phyloP scores from a whole-genome alignment of 83 land plant species.

The Thuja plicata region DNA sequence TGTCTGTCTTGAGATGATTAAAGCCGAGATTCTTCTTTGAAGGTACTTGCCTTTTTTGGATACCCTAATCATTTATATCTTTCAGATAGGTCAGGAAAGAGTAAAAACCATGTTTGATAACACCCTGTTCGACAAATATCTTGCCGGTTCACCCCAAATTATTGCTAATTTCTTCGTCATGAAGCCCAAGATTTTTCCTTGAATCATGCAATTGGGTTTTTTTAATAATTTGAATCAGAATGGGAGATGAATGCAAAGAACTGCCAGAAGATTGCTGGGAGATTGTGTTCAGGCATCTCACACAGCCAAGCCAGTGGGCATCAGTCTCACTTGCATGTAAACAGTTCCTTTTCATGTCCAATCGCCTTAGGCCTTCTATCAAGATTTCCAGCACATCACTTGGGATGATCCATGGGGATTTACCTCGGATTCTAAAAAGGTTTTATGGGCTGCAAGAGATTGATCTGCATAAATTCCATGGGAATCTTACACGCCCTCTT shows the following conservation, averaged over 20 bases:
- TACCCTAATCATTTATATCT: no score
- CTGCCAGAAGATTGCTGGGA: constrained; percentile 30
- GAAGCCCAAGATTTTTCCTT: background rate
- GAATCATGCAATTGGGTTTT: background rate
- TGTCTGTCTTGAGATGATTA: no score
- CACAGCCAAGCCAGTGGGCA: constrained; percentile 20
- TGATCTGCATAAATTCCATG: constrained; percentile 14
- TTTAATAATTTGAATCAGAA: background rate
- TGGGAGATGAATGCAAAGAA: constrained; percentile 10
- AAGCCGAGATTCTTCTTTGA: no score
- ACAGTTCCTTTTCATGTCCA: constrained; percentile 18
- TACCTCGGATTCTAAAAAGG: constrained; percentile 19
- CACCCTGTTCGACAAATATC: background rate
- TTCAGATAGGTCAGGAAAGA: no score
- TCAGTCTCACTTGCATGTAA: constrained; percentile 22
- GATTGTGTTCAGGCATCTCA: constrained; percentile 11
- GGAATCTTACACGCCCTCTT: constrained; percentile 21
- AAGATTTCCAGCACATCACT: background rate
- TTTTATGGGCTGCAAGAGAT: constrained; percentile 27
- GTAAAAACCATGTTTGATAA: background rate
- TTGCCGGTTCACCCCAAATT: background rate
- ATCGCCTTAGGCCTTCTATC: constrained; percentile 20
- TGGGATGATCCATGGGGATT: constrained; percentile 7
- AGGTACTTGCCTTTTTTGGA: no score
- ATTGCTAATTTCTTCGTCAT: background rate